These are phyloP conservation scores for Kwoniella heveanensis DNA, from an alignment of 768 basidiomycete species.

Conservation along the genomic window DNA sequence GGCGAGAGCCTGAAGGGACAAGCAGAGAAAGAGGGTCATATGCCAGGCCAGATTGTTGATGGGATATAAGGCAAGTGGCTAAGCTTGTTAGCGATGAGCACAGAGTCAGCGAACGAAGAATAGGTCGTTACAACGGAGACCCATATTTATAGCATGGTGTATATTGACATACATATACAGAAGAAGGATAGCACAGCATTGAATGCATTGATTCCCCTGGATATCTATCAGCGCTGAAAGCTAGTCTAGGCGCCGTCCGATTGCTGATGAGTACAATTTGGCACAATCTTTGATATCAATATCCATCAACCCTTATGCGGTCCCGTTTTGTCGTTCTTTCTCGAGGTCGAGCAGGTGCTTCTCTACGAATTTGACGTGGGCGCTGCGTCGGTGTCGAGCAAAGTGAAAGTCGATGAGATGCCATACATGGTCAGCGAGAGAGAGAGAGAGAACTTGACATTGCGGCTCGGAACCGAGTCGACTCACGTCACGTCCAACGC, in stretches of 20 bases:
- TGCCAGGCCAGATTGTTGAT: constrained; percentile 38
- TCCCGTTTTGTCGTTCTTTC: constrained; percentile 3
- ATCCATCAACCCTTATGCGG: too few relatives aligned
- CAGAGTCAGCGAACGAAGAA: background rate
- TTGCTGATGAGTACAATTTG: too few relatives aligned
- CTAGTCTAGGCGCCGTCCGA: too few relatives aligned
- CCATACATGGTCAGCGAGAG: too few relatives aligned
- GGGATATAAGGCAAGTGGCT: constrained; percentile 31
- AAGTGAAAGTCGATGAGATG: too few relatives aligned
- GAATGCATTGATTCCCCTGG: background rate
- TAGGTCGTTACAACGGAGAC: too few relatives aligned
- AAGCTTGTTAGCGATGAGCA: background rate
- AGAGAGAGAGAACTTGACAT: background rate
- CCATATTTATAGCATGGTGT: constrained; percentile 1
- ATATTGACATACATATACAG: background rate
- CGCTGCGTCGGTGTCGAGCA: constrained; percentile 55
- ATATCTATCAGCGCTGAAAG: background rate
- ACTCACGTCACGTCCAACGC: constrained; percentile 24
- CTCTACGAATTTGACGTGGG: constrained; percentile 71
- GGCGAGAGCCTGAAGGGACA: constrained; percentile 39
- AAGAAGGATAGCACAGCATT: constrained; percentile 4
- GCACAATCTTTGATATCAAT: too few relatives aligned
- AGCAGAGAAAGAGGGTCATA: constrained; percentile 26
- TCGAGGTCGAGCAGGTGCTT: constrained; percentile 61
- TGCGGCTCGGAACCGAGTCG: background rate